phyloP scores from a whole-genome alignment of 306 rosid species.

The Lablab purpureus region DNA sequence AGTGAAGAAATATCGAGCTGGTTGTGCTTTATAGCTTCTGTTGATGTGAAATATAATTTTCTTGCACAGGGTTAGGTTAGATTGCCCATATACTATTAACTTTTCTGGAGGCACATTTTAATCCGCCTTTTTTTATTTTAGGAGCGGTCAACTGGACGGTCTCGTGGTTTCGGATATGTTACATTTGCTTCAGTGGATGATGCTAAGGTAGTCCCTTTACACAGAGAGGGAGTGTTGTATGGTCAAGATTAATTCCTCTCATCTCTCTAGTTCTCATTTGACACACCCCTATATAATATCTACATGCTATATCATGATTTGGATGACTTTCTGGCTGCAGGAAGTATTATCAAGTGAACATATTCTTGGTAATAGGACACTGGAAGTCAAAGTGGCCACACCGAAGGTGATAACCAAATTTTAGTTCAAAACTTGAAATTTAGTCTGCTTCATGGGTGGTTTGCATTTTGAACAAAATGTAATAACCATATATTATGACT shows the following conservation, averaged over 20 bases:
- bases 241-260: neutral
- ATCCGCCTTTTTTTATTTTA: constrained; percentile 42
- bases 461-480: neutral
- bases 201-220: constrained; percentile 70
- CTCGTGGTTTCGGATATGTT: constrained; percentile 98
- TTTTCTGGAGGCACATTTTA: constrained; percentile 36
- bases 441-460: constrained; percentile 30
- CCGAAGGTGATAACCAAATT: constrained; percentile 74
- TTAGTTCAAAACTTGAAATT: neutral
- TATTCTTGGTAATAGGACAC: constrained; percentile 85
- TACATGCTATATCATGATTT: constrained; percentile 16
- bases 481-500: constrained; percentile 9
- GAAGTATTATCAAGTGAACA: constrained; percentile 80
- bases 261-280: neutral
- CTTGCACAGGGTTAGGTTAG: constrained; percentile 18
- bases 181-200: constrained; percentile 89
- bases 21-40: neutral
- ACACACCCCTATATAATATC: neutral
- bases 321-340: constrained; percentile 55
- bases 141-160: constrained; percentile 94
- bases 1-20: neutral
- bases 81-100: constrained; percentile 8
- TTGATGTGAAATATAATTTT: constrained; percentile 16
- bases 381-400: constrained; percentile 98
- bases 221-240: neutral